A percentile compares a stretch with the other conserved stretches of the same genome.
phyloP scores from a whole-genome alignment of 805 yeast species.

The Starmerella apis region DNA sequence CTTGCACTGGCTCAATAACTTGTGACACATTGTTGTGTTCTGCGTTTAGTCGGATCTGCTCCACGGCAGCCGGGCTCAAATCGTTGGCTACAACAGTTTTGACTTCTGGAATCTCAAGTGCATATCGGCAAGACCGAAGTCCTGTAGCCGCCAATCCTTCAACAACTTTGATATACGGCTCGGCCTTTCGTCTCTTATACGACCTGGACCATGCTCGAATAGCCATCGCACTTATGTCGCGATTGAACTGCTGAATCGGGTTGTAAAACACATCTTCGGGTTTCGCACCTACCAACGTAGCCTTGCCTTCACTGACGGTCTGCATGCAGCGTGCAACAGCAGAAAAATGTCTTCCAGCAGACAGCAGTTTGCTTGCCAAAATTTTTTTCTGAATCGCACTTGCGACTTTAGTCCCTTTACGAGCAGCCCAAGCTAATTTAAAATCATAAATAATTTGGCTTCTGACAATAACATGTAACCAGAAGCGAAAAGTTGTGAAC shows the following conservation, averaged over 20 bases:
- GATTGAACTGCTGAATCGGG: constrained; percentile 91
- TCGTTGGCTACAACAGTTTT: constrained; percentile 79
- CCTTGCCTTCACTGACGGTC: constrained; percentile 59
- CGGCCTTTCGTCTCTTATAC: constrained; percentile 31
- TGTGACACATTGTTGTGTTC: constrained; percentile 50
- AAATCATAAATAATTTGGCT: too few relatives aligned
- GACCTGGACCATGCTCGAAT: constrained; percentile 77
- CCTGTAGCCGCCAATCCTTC: constrained; percentile 97
- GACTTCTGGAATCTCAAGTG: constrained; percentile 75
- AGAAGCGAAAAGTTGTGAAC: too few relatives aligned
- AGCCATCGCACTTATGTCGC: constrained; percentile 78
- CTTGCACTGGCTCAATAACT: constrained; percentile 57
- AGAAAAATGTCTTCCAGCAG: background rate
- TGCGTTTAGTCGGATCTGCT: constrained; percentile 62
- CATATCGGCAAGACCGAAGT: constrained; percentile 83
- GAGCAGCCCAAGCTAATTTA: too few relatives aligned
- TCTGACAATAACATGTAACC: too few relatives aligned
- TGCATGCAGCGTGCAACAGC: constrained; percentile 8
- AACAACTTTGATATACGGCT: constrained; percentile 53
- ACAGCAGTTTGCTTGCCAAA: background rate
- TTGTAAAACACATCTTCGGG: constrained; percentile 83
- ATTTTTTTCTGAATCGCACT: background rate
- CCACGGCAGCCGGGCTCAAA: constrained; percentile 73
- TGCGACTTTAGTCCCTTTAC: background rate
- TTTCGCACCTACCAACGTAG: constrained; percentile 71